Base-by-base conservation (phyloP, 2,329 filamentous ascomycete genomes). In the Ophiosphaerella herpotricha region DNA sequence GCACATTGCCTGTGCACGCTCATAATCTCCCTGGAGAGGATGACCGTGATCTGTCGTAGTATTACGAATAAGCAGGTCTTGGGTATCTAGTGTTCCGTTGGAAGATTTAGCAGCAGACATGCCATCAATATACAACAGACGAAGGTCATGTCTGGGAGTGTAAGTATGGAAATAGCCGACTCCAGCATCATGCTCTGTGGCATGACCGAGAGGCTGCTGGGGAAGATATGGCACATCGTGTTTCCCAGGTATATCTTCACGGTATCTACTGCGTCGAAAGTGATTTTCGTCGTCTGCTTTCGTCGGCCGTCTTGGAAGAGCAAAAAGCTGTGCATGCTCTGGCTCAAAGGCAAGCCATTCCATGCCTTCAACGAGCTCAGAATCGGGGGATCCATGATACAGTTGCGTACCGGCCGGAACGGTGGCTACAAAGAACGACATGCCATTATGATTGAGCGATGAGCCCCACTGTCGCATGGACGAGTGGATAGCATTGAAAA, bases 281-380 rank as follows among this genome's bases (percentile, higher is more conserved):
- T 14, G 7, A 34, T 34, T n/a, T n/a, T 34, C 33, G 14, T 34
- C 33, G 6, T 34, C 33, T 34, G 33, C 13, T 12, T 13, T 13
- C n/a, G 44, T 42, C 13, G 41, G 49, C 39, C 49, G 35, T 26
- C 44, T 51, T 7, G 61, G 57, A 14, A 69, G 67, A 1, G 87
- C 85, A 71, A 91, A 91, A 2, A 77, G 66, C 57, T 87, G 77
- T 0, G 88, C 85, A 70, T 91, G 89, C 60, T 91, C 88, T 3
- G 87, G 80, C 67, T 91, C 88, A 63, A 91, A 91, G 0, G 89
- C 88, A 1, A 91, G 76, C 87, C 88, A 91, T 61, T 91, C 85
- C 3, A 78, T 80, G 0, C 78, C 80, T 2, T 72, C 68, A 0
- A 88, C 78, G 0, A 78, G 74, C 1, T 79, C 69, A 0, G 74